phyloP scores from a whole-genome alignment of 768 basidiomycete genomes.

The Crucibulum laeve region DNA sequence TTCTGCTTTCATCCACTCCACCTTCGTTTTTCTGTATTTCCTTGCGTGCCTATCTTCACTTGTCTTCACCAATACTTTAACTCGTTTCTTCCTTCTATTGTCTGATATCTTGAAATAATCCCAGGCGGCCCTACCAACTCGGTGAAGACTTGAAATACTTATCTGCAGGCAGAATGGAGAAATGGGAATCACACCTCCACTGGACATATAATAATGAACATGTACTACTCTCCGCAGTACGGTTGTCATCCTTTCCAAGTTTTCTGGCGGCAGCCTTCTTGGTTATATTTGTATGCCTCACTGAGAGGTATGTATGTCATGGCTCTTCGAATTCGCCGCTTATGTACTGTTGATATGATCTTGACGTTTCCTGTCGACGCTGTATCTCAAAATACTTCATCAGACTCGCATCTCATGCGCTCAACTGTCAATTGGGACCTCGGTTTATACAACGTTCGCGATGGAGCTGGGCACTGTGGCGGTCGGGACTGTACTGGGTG shows the following conservation, averaged over 20 bases:
- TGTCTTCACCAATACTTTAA: no score
- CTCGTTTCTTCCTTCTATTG: not conserved
- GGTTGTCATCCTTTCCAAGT: constrained; percentile 40
- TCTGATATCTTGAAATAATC: not conserved
- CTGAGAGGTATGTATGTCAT: constrained; percentile 47
- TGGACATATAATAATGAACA: constrained; percentile 35
- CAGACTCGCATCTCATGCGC: constrained; percentile 47
- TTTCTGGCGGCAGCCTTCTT: constrained; percentile 46
- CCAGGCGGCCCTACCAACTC: not conserved
- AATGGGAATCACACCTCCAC: constrained; percentile 29
- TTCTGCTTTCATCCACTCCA: no score
- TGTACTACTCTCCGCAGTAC: constrained; percentile 33
- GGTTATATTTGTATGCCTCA: constrained; percentile 41
- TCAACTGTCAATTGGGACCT: constrained; percentile 48
- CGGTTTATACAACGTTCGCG: constrained; percentile 33
- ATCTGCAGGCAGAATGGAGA: constrained; percentile 12
- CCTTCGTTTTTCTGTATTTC: no score
- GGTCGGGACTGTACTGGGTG: constrained; percentile 48
- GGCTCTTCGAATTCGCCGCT: no score
- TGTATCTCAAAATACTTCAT: constrained; percentile 1
- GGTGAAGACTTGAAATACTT: no score
- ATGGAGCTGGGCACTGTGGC: constrained; percentile 46
- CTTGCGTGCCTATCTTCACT: no score
- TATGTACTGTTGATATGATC: constrained; percentile 1
- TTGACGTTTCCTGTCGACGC: not conserved